phyloP scores from a whole-genome alignment of 2,329 filamentous ascomycete species.

The Fusarium humuli region DNA sequence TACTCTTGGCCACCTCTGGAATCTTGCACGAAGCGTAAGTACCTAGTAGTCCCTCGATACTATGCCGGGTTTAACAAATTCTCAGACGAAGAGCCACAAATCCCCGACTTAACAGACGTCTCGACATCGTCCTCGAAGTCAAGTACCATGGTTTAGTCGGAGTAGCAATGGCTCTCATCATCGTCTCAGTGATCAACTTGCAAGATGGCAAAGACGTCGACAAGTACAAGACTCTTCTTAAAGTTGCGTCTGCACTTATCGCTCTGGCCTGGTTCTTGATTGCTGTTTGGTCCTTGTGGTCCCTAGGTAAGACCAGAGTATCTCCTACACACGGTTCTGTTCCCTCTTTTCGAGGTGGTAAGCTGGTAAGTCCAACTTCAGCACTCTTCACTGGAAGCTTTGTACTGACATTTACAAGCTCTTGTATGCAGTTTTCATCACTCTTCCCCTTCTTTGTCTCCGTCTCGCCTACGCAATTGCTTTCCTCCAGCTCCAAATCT shows the following conservation, averaged over 20 bases:
- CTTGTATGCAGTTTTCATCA: slow-evolving; percentile 10
- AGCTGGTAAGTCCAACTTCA: not conserved
- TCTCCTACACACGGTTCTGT: not conserved
- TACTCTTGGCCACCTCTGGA: slow-evolving; percentile 12
- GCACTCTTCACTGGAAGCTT: not conserved
- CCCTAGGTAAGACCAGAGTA: not conserved
- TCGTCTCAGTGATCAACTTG: not conserved
- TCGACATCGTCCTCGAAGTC: slow-evolving; percentile 15
- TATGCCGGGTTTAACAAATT: not conserved
- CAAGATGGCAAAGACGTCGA: not conserved
- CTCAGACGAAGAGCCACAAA: slow-evolving; percentile 12
- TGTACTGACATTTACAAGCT: slow-evolving; percentile 5
- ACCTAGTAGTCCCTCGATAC: too few species aligned
- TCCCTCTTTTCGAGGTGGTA: slow-evolving; percentile 1
- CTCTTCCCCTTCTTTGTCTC: slow-evolving; percentile 10
- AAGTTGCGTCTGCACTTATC: slow-evolving; percentile 10
- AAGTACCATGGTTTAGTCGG: slow-evolving; percentile 13
- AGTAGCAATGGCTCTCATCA: slow-evolving; percentile 15
- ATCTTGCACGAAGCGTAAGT: slow-evolving; percentile 19
- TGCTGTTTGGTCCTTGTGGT: slow-evolving; percentile 15
- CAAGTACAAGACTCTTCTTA: slow-evolving; percentile 8
- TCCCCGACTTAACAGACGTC: slow-evolving; percentile 13
- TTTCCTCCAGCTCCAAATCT: slow-evolving; percentile 12
- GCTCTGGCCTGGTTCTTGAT: slow-evolving; percentile 12
- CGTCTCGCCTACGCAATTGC: slow-evolving; percentile 15